Percentiles rank a stretch among this genome's conserved stretches.
Evolutionary conservation across 2,329 filamentous ascomycete genomes (phyloP).

Genomic region (Paraphoma sp.): DNA sequence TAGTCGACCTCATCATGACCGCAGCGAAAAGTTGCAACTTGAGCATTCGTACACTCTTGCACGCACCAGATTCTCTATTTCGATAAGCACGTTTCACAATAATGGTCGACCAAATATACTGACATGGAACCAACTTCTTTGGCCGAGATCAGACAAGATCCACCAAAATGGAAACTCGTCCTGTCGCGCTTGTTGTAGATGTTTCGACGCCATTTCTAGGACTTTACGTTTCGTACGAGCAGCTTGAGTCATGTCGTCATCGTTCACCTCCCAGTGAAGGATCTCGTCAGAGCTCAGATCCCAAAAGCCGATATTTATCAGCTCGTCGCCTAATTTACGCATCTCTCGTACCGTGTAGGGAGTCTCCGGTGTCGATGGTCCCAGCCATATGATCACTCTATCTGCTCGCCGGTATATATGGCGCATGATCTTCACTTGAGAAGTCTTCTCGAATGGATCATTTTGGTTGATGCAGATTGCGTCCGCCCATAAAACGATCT

Average conservation of each 20-base stretch:
- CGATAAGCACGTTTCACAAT: background rate
- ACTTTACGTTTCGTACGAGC: conserved; percentile 1
- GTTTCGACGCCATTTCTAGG: background rate
- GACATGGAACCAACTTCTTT: conserved; percentile 12
- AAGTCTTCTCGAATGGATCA: conserved; percentile 7
- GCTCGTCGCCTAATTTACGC: conserved; percentile 3
- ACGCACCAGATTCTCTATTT: conserved; percentile 14
- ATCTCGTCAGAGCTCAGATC: conserved; percentile 1
- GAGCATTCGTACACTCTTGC: conserved; percentile 14
- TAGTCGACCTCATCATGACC: conserved; percentile 12
- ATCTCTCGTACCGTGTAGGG: conserved; percentile 5
- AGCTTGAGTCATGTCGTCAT: background rate
- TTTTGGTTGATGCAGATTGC: conserved; percentile 9
- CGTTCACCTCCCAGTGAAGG: conserved; percentile 2
- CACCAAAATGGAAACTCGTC: conserved; percentile 13
- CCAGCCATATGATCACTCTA: conserved; percentile 12
- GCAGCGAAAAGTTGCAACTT: conserved; percentile 9
- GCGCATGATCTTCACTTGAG: conserved; percentile 16
- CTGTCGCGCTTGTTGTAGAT: background rate
- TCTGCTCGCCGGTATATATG: conserved; percentile 10
- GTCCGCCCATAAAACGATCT: conserved; percentile 15
- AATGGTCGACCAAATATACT: background rate
- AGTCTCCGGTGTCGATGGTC: conserved; percentile 5
- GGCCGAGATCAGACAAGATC: conserved; percentile 11
- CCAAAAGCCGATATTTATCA: conserved; percentile 4